These are phyloP conservation scores for Hortaea sp. DNA, from an alignment of 2,329 filamentous ascomycete genomes.

Conservation along the genomic window DNA sequence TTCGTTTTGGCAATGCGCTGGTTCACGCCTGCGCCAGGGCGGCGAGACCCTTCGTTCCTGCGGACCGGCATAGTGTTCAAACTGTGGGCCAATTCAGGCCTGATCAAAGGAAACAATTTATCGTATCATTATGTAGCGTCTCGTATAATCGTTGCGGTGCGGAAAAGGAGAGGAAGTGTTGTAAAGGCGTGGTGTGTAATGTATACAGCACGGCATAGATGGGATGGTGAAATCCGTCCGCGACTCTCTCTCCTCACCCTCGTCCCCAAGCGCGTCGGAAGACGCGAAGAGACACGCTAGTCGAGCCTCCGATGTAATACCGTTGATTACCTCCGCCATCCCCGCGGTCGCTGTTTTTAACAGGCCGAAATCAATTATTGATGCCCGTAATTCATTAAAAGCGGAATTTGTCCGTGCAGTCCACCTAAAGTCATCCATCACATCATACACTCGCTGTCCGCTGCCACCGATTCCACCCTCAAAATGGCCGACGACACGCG, in stretches of 20 bases:
- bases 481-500: slow-evolving; percentile 36
- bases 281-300: neutral
- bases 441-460: neutral
- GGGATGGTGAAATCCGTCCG: neutral
- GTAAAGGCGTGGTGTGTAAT: neutral
- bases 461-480: neutral
- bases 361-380: too few relatives aligned
- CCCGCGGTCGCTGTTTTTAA: too few relatives aligned
- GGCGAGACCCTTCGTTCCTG: slow-evolving; percentile 29
- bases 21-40: slow-evolving; percentile 27
- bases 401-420: neutral
- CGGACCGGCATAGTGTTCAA: slow-evolving; percentile 33
- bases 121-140: neutral
- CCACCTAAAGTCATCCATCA: neutral
- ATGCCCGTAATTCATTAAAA: too few relatives aligned
- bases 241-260: neutral
- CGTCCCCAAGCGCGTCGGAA: neutral
- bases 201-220: neutral
- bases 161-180: neutral
- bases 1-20: slow-evolving; percentile 47
- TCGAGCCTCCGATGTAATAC: neutral
- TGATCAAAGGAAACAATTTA: neutral
- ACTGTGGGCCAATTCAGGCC: neutral
- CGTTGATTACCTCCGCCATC: too few relatives aligned
- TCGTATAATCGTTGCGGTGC: neutral